Evolutionary conservation across 2,329 filamentous ascomycete genomes (phyloP).

Genomic region (Pseudogymnoascus sp.): DNA sequence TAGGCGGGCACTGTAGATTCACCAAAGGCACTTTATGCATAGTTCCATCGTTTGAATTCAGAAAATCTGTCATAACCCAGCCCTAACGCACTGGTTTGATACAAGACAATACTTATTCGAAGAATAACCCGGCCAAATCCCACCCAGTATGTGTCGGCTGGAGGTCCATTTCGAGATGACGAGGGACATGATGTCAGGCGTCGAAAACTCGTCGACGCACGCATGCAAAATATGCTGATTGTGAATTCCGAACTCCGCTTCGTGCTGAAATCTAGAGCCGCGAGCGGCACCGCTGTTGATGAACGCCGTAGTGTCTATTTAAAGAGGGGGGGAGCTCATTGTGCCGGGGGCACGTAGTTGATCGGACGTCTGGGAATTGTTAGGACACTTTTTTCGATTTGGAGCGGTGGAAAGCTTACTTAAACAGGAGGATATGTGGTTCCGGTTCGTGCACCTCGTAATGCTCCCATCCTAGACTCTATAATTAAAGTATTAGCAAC

Average conservation of each 20-base stretch:
- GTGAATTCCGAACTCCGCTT: slow-evolving; percentile 7
- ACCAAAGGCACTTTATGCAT: not conserved
- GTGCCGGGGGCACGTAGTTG: not conserved
- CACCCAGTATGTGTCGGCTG: not conserved
- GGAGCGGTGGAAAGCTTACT: slow-evolving; percentile 50
- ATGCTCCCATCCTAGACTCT: slow-evolving; percentile 98
- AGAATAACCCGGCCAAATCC: not conserved
- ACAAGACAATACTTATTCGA: slow-evolving; percentile 7
- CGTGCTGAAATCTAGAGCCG: slow-evolving; percentile 6
- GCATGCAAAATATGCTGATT: slow-evolving; percentile 7
- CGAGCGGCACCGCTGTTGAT: slow-evolving; percentile 3
- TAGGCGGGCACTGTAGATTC: not conserved
- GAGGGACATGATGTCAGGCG: slow-evolving; percentile 5
- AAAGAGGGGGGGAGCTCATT: not conserved
- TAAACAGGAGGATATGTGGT: slow-evolving; percentile 96
- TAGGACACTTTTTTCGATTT: too few relatives aligned
- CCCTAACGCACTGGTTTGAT: not conserved
- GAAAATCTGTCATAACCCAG: slow-evolving; percentile 3
- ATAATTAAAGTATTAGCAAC: slow-evolving; percentile 13
- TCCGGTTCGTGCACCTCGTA: slow-evolving; percentile 99
- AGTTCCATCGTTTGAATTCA: slow-evolving; percentile 8
- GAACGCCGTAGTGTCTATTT: slow-evolving; percentile 3
- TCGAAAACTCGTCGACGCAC: slow-evolving; percentile 1
- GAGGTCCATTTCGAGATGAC: not conserved
- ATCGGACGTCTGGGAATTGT: not conserved